Base-by-base conservation (phyloP, 768 basidiomycete species). In the Phaffia tasmanica region DNA sequence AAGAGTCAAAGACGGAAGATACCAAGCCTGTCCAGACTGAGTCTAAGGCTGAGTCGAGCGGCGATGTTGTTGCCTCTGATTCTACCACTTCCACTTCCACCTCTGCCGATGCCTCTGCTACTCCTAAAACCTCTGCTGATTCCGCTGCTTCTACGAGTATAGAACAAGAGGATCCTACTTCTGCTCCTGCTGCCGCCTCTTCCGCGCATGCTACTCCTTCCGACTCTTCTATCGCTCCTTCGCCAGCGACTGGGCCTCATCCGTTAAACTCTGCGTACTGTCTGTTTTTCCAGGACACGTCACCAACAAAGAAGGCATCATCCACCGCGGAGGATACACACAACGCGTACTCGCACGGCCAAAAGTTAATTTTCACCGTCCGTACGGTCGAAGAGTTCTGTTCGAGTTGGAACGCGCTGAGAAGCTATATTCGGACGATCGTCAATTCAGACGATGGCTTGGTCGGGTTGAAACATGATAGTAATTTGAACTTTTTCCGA, bases 401-500 rank as follows among this genome's bases (percentile, higher is more conserved):
- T 15, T 54, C 23, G 8, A 48, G 63, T 14, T 64, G 63, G 63
- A 64, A 57, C 27, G 53, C 63, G 32, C 42, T 64, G 19, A n/a
- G 63, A 29, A 23, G 54, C 2, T 30, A 64, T 19, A 19, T 64
- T 23, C 15, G 18, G 42, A 27, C 16, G 19, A 48, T 48, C 30
- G 29, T 56, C n/a, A 47, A 32, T n/a, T 23, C 25, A 21, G 56
- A 57, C 6, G 56, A 57, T 29, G 56, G 56, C 16, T 48, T 64
- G 25, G 51, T 35, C 23, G 63, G 63, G 19, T 56, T 64, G 27
- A 64, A 64, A 56, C 63, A 64, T 21, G 63, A 64, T 42, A 27
- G 23, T 0, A 64, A 64, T 35, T 56, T 64, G 32, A 54, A 64
- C 55, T 53, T 64, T 48, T 64, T 64, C 63, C 54, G 55, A 25